phyloP scores from a whole-genome alignment of 2,329 filamentous ascomycete genomes.

The Alternaria novae-zelandiae region DNA sequence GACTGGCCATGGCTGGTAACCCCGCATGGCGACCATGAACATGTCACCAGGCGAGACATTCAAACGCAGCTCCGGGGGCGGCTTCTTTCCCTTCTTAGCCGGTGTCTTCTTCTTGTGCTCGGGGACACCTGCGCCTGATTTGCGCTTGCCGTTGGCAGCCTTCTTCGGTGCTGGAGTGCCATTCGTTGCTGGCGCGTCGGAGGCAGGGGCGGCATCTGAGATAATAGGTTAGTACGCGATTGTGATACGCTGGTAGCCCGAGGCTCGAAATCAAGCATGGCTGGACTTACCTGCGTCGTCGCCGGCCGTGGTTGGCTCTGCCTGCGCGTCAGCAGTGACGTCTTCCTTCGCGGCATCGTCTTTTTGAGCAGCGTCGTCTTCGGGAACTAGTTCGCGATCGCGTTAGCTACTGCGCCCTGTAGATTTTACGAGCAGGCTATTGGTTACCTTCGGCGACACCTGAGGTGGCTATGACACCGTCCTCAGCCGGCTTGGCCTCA shows the following conservation, averaged over 20 bases:
- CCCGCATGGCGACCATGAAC: slow-evolving; percentile 92
- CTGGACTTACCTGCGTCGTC: slow-evolving; percentile 35
- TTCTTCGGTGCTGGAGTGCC: slow-evolving; percentile 55
- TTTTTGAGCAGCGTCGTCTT: slow-evolving; percentile 26
- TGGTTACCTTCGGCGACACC: slow-evolving; percentile 41
- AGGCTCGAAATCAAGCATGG: neutral
- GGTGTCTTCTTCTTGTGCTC: slow-evolving; percentile 75
- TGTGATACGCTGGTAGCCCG: neutral
- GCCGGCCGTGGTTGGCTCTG: slow-evolving; percentile 25
- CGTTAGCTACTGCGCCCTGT: slow-evolving; percentile 22
- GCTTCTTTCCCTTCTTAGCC: slow-evolving; percentile 83
- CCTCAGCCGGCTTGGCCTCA: slow-evolving; percentile 38
- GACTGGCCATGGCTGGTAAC: slow-evolving; percentile 91
- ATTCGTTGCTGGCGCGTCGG: slow-evolving; percentile 53
- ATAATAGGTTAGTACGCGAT: slow-evolving; percentile 18
- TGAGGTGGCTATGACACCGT: slow-evolving; percentile 35
- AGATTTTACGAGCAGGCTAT: neutral
- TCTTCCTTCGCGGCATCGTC: slow-evolving; percentile 27
- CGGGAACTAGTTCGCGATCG: slow-evolving; percentile 24
- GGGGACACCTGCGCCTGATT: slow-evolving; percentile 70
- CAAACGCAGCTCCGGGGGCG: slow-evolving; percentile 68
- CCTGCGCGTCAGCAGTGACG: slow-evolving; percentile 33
- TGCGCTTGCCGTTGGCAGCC: slow-evolving; percentile 61
- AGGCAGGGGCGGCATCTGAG: slow-evolving; percentile 45
- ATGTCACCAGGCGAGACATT: slow-evolving; percentile 90